Percentiles rank a stretch among this genome's conserved stretches.
phyloP scores from a whole-genome alignment of 257 asterid genomes.

The Gentiana macrophylla region DNA sequence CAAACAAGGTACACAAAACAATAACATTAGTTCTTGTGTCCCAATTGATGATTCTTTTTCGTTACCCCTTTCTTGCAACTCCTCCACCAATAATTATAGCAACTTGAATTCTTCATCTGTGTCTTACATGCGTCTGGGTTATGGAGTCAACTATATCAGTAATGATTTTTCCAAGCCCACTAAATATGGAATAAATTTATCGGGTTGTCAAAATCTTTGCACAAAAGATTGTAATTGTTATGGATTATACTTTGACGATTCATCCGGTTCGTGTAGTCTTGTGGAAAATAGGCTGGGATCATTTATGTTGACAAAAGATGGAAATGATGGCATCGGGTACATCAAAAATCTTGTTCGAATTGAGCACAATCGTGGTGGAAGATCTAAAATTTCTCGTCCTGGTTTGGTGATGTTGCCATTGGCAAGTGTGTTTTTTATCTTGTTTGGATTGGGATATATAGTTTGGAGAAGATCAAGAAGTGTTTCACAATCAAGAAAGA shows the following conservation, averaged over 20 bases:
- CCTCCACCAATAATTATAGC: constrained; percentile 12
- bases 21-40: constrained; percentile 21
- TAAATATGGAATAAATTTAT: constrained; percentile 22
- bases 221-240: constrained; percentile 53
- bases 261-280: constrained; percentile 54
- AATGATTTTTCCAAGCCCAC: constrained; percentile 42
- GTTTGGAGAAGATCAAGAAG: constrained; percentile 24
- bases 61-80: constrained; percentile 42
- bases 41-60: constrained; percentile 32
- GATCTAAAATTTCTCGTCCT: constrained; percentile 26
- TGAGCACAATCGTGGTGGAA: constrained; percentile 7
- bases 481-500: background rate
- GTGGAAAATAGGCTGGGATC: constrained; percentile 48
- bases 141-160: constrained; percentile 53
- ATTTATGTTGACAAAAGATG: constrained; percentile 15
- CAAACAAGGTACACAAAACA: constrained; percentile 16
- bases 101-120: constrained; percentile 11
- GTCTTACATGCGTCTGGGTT: constrained; percentile 40
- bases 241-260: constrained; percentile 43
- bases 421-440: constrained; percentile 24
- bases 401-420: constrained; percentile 45
- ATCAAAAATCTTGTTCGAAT: constrained; percentile 22
- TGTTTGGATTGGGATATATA: constrained; percentile 27
- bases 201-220: constrained; percentile 52
- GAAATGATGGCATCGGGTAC: constrained; percentile 31